Evolutionary conservation across 257 asterid species (phyloP).

Genomic region (Scutellaria galericulata): DNA sequence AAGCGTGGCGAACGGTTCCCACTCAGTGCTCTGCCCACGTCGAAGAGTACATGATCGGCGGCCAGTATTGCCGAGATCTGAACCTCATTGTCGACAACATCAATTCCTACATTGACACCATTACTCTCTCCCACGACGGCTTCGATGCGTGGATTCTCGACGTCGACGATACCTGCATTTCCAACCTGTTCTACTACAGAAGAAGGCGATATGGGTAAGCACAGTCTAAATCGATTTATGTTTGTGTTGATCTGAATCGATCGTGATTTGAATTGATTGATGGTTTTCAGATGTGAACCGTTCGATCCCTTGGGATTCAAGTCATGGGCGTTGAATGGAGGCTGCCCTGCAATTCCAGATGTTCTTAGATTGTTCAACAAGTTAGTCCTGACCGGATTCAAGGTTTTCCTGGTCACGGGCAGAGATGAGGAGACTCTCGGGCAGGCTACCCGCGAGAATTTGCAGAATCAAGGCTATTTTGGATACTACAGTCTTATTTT

Average conservation of each 20-base stretch:
- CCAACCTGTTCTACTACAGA: conserved; percentile 57
- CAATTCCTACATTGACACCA: conserved; percentile 39
- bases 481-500: conserved; percentile 58
- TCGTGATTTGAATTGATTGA: not conserved
- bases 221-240: not conserved
- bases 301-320: conserved; percentile 59
- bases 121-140: conserved; percentile 44
- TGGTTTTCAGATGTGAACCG: conserved; percentile 54
- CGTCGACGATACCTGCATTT: conserved; percentile 71
- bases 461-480: conserved; percentile 52
- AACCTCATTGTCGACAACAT: conserved; percentile 48
- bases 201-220: conserved; percentile 51
- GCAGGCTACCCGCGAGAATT: conserved; percentile 47
- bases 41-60: conserved; percentile 53
- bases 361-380: conserved; percentile 53
- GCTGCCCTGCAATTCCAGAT: conserved; percentile 51
- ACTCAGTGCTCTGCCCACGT: conserved; percentile 53
- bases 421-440: conserved; percentile 63
- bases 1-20: conserved; percentile 66
- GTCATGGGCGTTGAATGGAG: conserved; percentile 62
- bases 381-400: conserved; percentile 49
- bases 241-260: not conserved
- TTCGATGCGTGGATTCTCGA: conserved; percentile 71
- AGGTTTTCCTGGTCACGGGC: conserved; percentile 64
- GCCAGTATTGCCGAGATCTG: conserved; percentile 57